A percentile compares a stretch with the other conserved stretches of the same genome.
Evolutionary conservation across 2,329 filamentous ascomycete genomes (phyloP).

Genomic region (Zymoseptoria crescenta): DNA sequence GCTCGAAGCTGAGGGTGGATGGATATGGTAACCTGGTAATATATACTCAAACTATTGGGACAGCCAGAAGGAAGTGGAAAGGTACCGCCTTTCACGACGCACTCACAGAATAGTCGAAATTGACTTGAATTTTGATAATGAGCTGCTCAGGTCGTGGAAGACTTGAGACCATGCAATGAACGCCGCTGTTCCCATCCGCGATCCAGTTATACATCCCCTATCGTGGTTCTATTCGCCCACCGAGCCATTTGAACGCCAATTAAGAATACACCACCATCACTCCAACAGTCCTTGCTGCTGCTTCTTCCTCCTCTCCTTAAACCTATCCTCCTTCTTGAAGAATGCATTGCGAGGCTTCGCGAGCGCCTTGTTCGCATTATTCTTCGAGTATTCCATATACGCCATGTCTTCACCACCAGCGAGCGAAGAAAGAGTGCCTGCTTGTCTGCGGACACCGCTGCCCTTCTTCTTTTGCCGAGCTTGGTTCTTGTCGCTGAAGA

Average conservation of each 20-base stretch:
- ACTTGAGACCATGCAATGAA: neutral
- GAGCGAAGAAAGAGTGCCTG: conserved; percentile 75
- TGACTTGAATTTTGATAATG: neutral
- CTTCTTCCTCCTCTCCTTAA: conserved; percentile 24
- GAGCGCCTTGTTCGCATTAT: conserved; percentile 39
- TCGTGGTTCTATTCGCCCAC: neutral
- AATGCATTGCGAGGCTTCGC: conserved; percentile 39
- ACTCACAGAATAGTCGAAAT: neutral
- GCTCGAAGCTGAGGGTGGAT: neutral
- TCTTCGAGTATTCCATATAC: conserved; percentile 48
- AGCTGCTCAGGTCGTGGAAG: neutral
- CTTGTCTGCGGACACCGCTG: conserved; percentile 65
- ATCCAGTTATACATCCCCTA: neutral
- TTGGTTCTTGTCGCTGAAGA: conserved; percentile 52
- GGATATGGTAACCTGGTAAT: neutral
- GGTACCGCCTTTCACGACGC: neutral
- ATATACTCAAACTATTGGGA: neutral
- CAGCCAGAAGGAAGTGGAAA: neutral
- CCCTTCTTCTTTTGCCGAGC: conserved; percentile 33
- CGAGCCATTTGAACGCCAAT: neutral
- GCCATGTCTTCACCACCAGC: conserved; percentile 95
- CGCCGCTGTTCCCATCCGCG: neutral
- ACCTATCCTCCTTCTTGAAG: conserved; percentile 36
- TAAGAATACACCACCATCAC: neutral
- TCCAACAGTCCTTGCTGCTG: neutral